Evolutionary conservation across 805 yeast genomes (phyloP).

Genomic region (Nakazawaea ishiwadae): DNA sequence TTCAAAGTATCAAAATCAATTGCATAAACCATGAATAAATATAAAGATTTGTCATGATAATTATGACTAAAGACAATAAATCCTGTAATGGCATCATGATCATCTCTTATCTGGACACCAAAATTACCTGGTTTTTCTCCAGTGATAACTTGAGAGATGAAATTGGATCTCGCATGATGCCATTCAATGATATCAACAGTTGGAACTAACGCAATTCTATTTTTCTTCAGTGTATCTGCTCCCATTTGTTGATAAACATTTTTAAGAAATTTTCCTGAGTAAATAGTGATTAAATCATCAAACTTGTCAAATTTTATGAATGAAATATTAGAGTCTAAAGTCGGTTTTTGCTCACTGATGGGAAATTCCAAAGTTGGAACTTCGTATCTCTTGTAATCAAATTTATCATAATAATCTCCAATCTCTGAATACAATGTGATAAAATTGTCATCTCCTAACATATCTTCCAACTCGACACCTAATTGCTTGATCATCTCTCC

Average conservation of each 20-base stretch:
- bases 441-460: slow-evolving; percentile 26
- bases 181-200: slow-evolving; percentile 33
- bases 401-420: slow-evolving; percentile 58
- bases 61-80: slow-evolving; percentile 43
- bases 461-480: slow-evolving; percentile 18
- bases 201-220: slow-evolving; percentile 31
- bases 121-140: slow-evolving; percentile 8
- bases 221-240: slow-evolving; percentile 15
- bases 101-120: slow-evolving; percentile 16
- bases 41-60: slow-evolving; percentile 12
- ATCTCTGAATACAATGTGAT: slow-evolving; percentile 66
- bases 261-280: slow-evolving; percentile 4
- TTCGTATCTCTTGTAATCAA: slow-evolving; percentile 44
- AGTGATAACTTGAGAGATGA: slow-evolving; percentile 13
- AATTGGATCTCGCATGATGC: slow-evolving; percentile 34
- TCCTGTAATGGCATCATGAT: slow-evolving; percentile 17
- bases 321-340: slow-evolving; percentile 2
- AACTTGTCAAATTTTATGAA: slow-evolving; percentile 11
- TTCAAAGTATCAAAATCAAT: slow-evolving; percentile 12
- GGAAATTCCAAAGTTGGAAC: slow-evolving; percentile 18
- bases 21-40: slow-evolving; percentile 18
- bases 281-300: slow-evolving; percentile 1
- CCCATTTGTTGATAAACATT: slow-evolving; percentile 18
- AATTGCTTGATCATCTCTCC: slow-evolving; percentile 36
- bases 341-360: not conserved